Evolutionary conservation across 345 rosid genomes (phyloP).

Genomic region (Salix purpurea): DNA sequence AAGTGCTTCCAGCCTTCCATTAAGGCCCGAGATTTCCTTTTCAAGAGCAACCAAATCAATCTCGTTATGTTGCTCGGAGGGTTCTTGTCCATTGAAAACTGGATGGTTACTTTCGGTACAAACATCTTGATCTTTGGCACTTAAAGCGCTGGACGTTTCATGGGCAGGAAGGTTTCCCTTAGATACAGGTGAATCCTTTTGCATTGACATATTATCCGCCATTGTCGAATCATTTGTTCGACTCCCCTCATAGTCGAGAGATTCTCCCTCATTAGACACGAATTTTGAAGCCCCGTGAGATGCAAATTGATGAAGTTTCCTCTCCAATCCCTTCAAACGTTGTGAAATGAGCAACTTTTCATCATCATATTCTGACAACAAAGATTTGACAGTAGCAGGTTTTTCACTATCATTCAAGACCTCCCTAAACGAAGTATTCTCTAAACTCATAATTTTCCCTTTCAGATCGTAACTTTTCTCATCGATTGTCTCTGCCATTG

Average conservation of each 20-base stretch:
- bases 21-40: constrained; percentile 43
- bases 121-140: constrained; percentile 1
- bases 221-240: constrained; percentile 2
- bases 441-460: constrained; percentile 16
- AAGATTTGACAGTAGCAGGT: constrained; percentile 9
- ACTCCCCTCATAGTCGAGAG: constrained; percentile 9
- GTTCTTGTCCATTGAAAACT: constrained; percentile 5
- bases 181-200: constrained; percentile 4
- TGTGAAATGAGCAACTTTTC: constrained; percentile 35
- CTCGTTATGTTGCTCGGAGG: constrained; percentile 2
- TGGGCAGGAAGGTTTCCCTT: constrained; percentile 9
- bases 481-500: constrained; percentile 19
- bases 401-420: constrained; percentile 21
- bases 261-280: constrained; percentile 23
- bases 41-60: constrained; percentile 26
- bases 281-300: constrained; percentile 10
- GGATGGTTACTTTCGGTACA: constrained; percentile 3
- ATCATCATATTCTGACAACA: constrained; percentile 29
- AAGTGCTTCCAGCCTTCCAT: constrained; percentile 49
- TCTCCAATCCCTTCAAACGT: constrained; percentile 34
- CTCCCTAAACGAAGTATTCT: constrained; percentile 9
- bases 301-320: constrained; percentile 33
- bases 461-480: constrained; percentile 9
- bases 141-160: constrained; percentile 9
- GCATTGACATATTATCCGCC: constrained; percentile 3